A percentile compares a stretch with the other conserved stretches of the same genome.
These are phyloP conservation scores for Gossypium australe DNA, from an alignment of 345 rosid genomes.

Conservation along the genomic window DNA sequence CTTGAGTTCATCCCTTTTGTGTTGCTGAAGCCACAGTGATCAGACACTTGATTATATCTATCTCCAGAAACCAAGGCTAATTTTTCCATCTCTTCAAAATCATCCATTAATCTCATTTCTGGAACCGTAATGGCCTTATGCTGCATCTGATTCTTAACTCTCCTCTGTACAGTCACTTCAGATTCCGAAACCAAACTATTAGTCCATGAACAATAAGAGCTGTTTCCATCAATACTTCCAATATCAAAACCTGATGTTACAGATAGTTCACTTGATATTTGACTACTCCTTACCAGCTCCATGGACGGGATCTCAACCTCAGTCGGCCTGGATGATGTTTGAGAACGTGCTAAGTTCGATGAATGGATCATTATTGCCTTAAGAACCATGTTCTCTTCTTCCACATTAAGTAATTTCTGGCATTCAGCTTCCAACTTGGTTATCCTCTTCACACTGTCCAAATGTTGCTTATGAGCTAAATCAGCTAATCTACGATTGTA, in stretches of 20 bases:
- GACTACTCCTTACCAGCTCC: constrained; percentile 24
- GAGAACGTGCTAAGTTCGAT: constrained; percentile 42
- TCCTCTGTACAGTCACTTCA: constrained; percentile 34
- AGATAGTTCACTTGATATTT: constrained; percentile 23
- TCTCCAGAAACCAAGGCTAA: constrained; percentile 37
- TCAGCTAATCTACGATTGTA: constrained; percentile 58
- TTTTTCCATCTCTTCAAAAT: constrained; percentile 77
- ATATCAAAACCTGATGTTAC: constrained; percentile 25
- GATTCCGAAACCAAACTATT: constrained; percentile 47
- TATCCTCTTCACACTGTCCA: constrained; percentile 54
- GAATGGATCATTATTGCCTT: constrained; percentile 51
- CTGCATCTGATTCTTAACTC: constrained; percentile 13
- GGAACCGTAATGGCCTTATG: constrained; percentile 25
- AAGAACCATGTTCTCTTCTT: constrained; percentile 70
- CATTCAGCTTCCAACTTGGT: constrained; percentile 79
- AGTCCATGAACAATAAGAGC: constrained; percentile 62
- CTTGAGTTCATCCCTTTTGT: constrained; percentile 16
- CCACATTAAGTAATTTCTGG: constrained; percentile 57
- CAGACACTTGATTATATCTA: constrained; percentile 5
- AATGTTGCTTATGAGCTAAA: constrained; percentile 55
- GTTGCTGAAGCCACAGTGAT: constrained; percentile 10
- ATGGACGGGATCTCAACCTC: constrained; percentile 36
- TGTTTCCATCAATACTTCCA: constrained; percentile 37
- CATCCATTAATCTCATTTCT: constrained; percentile 65
- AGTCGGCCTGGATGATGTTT: constrained; percentile 42